phyloP scores from a whole-genome alignment of 495 filamentous ascomycete species.

The Acidomyces sp. region DNA sequence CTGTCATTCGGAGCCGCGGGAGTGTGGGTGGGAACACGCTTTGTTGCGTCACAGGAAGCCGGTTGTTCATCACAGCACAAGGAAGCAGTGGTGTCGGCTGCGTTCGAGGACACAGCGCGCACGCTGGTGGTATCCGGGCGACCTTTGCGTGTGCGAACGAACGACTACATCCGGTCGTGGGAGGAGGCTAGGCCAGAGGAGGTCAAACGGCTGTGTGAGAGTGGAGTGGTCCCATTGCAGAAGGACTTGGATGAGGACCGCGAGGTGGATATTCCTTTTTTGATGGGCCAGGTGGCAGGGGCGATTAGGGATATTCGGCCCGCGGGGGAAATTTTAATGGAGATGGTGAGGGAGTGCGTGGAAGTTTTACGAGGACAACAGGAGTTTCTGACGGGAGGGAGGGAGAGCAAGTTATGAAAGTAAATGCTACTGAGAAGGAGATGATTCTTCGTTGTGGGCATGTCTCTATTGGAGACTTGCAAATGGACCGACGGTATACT shows the following conservation, averaged over 20 bases:
- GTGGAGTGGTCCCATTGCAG: constrained; percentile 65
- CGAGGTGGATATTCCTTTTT: constrained; percentile 67
- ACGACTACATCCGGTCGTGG: constrained; percentile 71
- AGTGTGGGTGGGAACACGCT: constrained; percentile 54
- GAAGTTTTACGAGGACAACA: constrained; percentile 48
- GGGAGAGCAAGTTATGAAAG: constrained; percentile 12
- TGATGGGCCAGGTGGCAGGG: constrained; percentile 91
- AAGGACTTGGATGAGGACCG: constrained; percentile 60
- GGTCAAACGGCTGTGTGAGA: constrained; percentile 55
- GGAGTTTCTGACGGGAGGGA: constrained; percentile 30
- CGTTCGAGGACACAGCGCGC: constrained; percentile 59
- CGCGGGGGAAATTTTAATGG: constrained; percentile 64
- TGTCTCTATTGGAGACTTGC: too few species aligned
- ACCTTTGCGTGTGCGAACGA: constrained; percentile 65
- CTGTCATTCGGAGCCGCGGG: constrained; percentile 32
- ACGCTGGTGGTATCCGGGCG: constrained; percentile 70
- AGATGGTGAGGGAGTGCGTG: constrained; percentile 75
- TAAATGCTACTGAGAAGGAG: too few species aligned
- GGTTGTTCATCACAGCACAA: constrained; percentile 69
- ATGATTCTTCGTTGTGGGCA: too few species aligned
- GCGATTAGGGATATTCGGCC: constrained; percentile 61
- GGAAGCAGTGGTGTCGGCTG: constrained; percentile 59
- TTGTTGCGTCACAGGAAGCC: constrained; percentile 67
- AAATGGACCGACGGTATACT: too few species aligned
- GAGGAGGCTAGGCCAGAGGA: constrained; percentile 51